Evolutionary conservation across 164 flowering plant genomes (phyloP).

Genomic region (Aristolochia contorta): DNA sequence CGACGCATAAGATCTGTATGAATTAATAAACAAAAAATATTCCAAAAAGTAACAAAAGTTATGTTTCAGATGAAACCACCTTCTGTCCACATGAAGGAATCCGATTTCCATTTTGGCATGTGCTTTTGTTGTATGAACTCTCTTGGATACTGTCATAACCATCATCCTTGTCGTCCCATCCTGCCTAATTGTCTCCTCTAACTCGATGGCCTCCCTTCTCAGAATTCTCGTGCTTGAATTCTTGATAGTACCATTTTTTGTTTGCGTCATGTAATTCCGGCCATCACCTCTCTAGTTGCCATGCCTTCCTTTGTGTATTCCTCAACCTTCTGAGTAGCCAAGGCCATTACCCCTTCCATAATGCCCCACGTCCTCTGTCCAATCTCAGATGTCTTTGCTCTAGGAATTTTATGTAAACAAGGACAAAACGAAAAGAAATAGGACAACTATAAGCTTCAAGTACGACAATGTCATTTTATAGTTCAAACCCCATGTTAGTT

Average conservation of each 20-base stretch:
- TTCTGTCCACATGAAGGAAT: conserved; percentile 54
- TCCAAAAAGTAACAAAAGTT: neutral
- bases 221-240: conserved; percentile 38
- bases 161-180: conserved; percentile 95
- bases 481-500: no score
- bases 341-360: conserved; percentile 96
- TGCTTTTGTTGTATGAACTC: conserved; percentile 31
- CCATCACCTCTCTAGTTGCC: conserved; percentile 40
- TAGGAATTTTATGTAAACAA: neutral
- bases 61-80: conserved; percentile 65
- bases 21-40: neutral
- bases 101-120: conserved; percentile 67
- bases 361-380: conserved; percentile 97
- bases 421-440: no score
- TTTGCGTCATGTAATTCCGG: conserved; percentile 48
- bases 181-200: conserved; percentile 71
- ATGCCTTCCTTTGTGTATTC: conserved; percentile 70
- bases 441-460: no score
- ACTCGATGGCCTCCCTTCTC: conserved; percentile 25
- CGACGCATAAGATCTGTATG: no score
- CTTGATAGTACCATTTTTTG: conserved; percentile 43
- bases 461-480: no score
- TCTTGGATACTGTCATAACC: conserved; percentile 40
- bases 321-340: conserved; percentile 95
- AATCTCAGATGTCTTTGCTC: conserved; percentile 82